Base-by-base conservation (phyloP, 2,329 filamentous ascomycete genomes). In the Escovopsis sp. region DNA sequence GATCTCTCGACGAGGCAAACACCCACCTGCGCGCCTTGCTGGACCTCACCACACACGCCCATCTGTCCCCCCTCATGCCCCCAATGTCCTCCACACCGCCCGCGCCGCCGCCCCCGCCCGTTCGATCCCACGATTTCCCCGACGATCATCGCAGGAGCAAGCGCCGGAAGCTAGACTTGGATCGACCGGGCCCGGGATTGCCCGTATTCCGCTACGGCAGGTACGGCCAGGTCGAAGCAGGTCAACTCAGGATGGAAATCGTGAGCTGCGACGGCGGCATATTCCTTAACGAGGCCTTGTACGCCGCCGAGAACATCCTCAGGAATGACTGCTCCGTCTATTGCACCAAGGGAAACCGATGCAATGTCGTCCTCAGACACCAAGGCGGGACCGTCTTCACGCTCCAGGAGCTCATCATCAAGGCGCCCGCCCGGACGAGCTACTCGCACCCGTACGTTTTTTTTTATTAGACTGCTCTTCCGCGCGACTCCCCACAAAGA, bases 241-340 rank as follows among this genome's bases (percentile, higher is more conserved):
- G 87, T 4, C 72, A 75, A 49, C 65, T 95, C 53, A 80, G 73
- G 47, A 86, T 95, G 84, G 84, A 94, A 57, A 79, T 95, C 48
- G 73, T 85, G 39, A 91, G 81, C 66, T 95, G 87, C 56, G 88
- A 95, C 59, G 87, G 86, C 35, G 87, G 88, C 36, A 69, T 77
- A 45, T 78, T 72, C 53, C 69, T 73, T 40, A 78, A 81, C 47
- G 75, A 80, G 51, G 63, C 68, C 43, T 63, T 68, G 10, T 84
- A 85, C 48, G 73, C 73, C 11, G 77, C 81, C 18, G 84, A 88
- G 51, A 94, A 94, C 57, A 80, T 95, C 26, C 69, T 96, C 47
- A 78, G 75, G 51, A 80, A 88, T 57, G 85, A 96, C 60, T 70
- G 71, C 45, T 84, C 82, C 10, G 85, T 94, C 3, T 96, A 95